phyloP scores from a whole-genome alignment of 163 green algal genomes.

The Chlamydomonas reinhardtii region DNA sequence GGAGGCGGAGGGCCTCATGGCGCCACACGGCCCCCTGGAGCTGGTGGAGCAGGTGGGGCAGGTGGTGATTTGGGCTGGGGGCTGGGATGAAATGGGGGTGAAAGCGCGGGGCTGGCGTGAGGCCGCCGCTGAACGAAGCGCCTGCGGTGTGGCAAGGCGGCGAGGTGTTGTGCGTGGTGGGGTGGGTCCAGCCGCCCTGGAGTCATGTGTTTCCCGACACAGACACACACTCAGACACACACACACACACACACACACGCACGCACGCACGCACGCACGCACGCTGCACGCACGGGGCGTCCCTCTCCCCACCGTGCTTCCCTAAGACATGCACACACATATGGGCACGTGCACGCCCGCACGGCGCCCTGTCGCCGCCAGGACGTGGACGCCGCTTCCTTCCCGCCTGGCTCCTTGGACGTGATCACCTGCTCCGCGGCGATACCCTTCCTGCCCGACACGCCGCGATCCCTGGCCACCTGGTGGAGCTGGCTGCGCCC shows the following conservation, averaged over 20 bases:
- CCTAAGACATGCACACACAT: too few species aligned
- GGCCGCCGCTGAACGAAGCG: background rate
- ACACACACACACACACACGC: too few species aligned
- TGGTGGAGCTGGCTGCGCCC: background rate
- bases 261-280: too few species aligned
- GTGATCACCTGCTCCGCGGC: background rate
- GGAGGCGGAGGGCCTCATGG: background rate
- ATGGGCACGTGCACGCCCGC: too few species aligned
- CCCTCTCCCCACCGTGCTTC: too few species aligned
- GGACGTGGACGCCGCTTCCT: background rate
- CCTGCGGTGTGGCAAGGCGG: too few species aligned
- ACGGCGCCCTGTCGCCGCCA: background rate
- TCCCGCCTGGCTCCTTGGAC: background rate
- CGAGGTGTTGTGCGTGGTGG: too few species aligned
- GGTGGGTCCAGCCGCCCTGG: too few species aligned
- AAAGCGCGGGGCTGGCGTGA: background rate
- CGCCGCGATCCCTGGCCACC: background rate
- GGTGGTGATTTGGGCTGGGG: background rate
- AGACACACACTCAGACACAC: too few species aligned
- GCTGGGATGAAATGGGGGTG: too few species aligned
- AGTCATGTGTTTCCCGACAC: too few species aligned
- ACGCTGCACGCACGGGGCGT: too few species aligned
- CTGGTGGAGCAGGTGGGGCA: background rate
- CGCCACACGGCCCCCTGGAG: background rate
- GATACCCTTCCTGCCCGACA: conserved; percentile 3